Conservation (phyloP, 2,329 filamentous ascomycete genomes). For the Fusarium transvaalense region DNA sequence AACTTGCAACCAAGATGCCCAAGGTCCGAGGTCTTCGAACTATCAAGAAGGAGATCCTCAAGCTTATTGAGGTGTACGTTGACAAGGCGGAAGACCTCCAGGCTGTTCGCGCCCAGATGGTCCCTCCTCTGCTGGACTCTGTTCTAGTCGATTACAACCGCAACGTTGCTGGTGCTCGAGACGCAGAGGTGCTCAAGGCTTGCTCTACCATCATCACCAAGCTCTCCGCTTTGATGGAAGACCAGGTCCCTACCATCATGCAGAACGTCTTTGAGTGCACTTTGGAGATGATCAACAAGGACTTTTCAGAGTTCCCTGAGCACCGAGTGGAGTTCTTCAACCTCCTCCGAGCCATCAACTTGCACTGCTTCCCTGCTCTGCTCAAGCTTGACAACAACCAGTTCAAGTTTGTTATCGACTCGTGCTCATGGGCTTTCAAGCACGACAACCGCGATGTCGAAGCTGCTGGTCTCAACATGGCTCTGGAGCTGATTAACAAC, state of each 20-base stretch:
- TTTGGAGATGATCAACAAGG: constrained; percentile 99
- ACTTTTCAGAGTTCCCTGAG: constrained; percentile 98
- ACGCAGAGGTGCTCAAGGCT: constrained; percentile 95
- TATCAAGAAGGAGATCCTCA: constrained; percentile 99
- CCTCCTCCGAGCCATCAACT: constrained; percentile 92
- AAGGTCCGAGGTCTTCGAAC: constrained; percentile 94
- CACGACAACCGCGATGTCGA: constrained; percentile 99
- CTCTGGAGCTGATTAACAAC: constrained; percentile 95
- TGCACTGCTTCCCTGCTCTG: constrained; percentile 95
- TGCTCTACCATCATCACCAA: constrained; percentile 98
- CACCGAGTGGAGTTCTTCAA: constrained; percentile 99
- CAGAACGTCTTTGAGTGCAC: constrained; percentile 99
- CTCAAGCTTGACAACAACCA: constrained; percentile 94
- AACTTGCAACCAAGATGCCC: constrained; percentile 96
- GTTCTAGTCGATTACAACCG: constrained; percentile 96
- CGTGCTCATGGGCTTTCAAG: constrained; percentile 99
- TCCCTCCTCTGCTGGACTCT: constrained; percentile 94
- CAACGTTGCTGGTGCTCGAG: constrained; percentile 94
- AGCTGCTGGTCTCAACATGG: constrained; percentile 97
- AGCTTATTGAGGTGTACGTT: constrained; percentile 97
- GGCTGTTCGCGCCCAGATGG: constrained; percentile 92
- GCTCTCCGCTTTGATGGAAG: constrained; percentile 96
- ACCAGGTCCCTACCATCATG: constrained; percentile 97
- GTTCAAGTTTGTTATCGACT: constrained; percentile 99
- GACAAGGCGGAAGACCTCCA: constrained; percentile 97